Base-by-base conservation (phyloP, 768 basidiomycete genomes). In the Calocybe cyanea region DNA sequence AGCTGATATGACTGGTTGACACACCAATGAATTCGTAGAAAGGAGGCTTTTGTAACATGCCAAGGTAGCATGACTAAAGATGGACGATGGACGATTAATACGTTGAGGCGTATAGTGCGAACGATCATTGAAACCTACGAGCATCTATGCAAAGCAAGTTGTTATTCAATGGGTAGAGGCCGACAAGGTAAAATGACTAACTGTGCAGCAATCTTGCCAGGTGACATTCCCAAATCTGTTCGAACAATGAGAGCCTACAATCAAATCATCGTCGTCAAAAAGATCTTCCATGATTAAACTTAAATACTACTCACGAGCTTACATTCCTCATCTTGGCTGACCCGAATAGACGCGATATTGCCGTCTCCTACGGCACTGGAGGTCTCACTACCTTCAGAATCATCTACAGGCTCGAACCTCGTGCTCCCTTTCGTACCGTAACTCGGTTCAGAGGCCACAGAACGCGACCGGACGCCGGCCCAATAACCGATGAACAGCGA, bases 171-270 rank as follows among this genome's bases (percentile, higher is more conserved):
- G 33, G 21, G 17, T 3, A 30, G 20, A 4, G 5, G 11, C 13
- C 25, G 25, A 11, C 11, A 28, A 28, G 25, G 25, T 28, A 28
- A 24, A 40, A n/a, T n/a, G 30, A 51, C 87, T 61, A 71, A 96
- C 81, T 95, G 92, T 20, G 92, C 92, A 31, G 82, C 82, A 42
- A 85, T 83, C 58, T 85, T 87, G 28, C 85, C 85, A 8, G 80
- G 58, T 13, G 76, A 71, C 85, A 87, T 85, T 41, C 75, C 73
- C 40, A 87, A 63, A 61, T 87, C 85, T 3, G 80, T 81, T 39
- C 70, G 67, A 41, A 85, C 81, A 21, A 82, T 75, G 45, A 85
- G 65, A 20, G 80, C 81, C 75, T 80, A 33, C 33, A 13, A 28
- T 28, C 11, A 15, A 8, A 41, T 24, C 2, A 28, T 28, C 44